Conservation (phyloP, 2,329 filamentous ascomycete genomes). For the Neobulgaria alba region DNA sequence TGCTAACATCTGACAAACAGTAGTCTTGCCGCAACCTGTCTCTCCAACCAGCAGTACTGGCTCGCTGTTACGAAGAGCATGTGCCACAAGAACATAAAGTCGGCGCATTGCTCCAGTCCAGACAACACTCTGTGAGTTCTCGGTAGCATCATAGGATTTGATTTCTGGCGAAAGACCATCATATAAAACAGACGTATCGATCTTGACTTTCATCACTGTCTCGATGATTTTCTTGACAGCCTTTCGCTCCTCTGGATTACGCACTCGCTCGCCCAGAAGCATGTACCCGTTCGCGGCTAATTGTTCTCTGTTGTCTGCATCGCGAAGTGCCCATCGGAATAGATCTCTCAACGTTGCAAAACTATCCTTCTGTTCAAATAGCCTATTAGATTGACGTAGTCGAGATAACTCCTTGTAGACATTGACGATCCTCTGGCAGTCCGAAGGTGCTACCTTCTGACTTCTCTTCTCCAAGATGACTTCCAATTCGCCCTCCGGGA, state of each 20-base stretch:
- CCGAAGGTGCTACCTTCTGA: slow-evolving; percentile 77
- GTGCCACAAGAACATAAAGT: slow-evolving; percentile 79
- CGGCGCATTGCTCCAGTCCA: slow-evolving; percentile 95
- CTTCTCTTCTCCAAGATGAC: slow-evolving; percentile 84
- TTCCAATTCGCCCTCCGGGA: slow-evolving; percentile 88
- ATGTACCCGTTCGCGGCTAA: slow-evolving; percentile 92
- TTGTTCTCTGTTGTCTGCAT: slow-evolving; percentile 77
- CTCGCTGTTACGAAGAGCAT: slow-evolving; percentile 82
- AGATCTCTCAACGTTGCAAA: slow-evolving; percentile 94
- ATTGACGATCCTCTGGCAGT: slow-evolving; percentile 82
- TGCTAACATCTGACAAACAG: slow-evolving; percentile 85
- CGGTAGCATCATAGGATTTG: slow-evolving; percentile 36
- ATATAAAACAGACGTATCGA: slow-evolving; percentile 70
- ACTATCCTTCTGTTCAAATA: slow-evolving; percentile 96
- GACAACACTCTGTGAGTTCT: slow-evolving; percentile 60
- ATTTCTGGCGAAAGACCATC: slow-evolving; percentile 52
- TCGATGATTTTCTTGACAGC: slow-evolving; percentile 87
- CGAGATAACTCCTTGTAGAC: slow-evolving; percentile 91
- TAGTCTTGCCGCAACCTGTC: slow-evolving; percentile 96
- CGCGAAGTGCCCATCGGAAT: slow-evolving; percentile 86
- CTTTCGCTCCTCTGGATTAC: slow-evolving; percentile 77
- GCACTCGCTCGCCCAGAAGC: slow-evolving; percentile 87
- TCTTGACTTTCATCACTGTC: slow-evolving; percentile 75
- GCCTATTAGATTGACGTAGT: slow-evolving; percentile 76
- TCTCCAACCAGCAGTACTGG: slow-evolving; percentile 92